A percentile compares a stretch with the other conserved stretches of the same genome.
Evolutionary conservation across 768 basidiomycete genomes (phyloP).

Genomic region (Amyloporia xantha): DNA sequence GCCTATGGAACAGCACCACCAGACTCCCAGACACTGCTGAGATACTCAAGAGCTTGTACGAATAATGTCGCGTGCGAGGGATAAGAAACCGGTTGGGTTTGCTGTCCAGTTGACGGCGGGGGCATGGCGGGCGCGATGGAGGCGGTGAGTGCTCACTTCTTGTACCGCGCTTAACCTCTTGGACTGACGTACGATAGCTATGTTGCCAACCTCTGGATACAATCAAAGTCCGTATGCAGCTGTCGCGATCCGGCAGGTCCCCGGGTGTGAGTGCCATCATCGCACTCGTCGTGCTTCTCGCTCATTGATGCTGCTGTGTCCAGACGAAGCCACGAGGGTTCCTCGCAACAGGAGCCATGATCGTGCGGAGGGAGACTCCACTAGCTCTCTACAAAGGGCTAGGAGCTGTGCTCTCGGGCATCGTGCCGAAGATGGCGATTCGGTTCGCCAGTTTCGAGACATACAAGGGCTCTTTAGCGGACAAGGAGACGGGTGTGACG

Average conservation of each 20-base stretch:
- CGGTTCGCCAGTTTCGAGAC: conserved; percentile 97
- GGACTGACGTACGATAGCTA: conserved; percentile 37
- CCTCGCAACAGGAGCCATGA: conserved; percentile 83
- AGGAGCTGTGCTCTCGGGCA: conserved; percentile 92
- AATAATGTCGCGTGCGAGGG: conserved; percentile 21
- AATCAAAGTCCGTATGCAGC: conserved; percentile 99
- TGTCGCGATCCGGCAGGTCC: conserved; percentile 71
- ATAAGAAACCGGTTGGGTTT: conserved; percentile 76
- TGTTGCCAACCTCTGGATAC: conserved; percentile 94
- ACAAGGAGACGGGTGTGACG: conserved; percentile 73
- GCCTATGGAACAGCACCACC: neutral
- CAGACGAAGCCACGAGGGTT: conserved; percentile 92
- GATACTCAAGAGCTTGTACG: neutral
- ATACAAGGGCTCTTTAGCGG: conserved; percentile 81
- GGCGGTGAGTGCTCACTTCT: conserved; percentile 62
- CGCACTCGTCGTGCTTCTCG: no score
- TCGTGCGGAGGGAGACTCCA: conserved; percentile 86
- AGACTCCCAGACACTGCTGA: neutral
- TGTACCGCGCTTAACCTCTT: no score
- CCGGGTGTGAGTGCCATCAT: conserved; percentile 54
- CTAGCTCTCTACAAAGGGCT: conserved; percentile 97
- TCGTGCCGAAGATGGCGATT: conserved; percentile 99
- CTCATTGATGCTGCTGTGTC: neutral
- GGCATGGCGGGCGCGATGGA: conserved; percentile 93
- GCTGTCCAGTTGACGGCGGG: conserved; percentile 92